Evolutionary conservation across 2,329 filamentous ascomycete genomes (phyloP), one percentile per base, ranked within the genome.

Genomic region (Cytospora paraplurivora): DNA sequence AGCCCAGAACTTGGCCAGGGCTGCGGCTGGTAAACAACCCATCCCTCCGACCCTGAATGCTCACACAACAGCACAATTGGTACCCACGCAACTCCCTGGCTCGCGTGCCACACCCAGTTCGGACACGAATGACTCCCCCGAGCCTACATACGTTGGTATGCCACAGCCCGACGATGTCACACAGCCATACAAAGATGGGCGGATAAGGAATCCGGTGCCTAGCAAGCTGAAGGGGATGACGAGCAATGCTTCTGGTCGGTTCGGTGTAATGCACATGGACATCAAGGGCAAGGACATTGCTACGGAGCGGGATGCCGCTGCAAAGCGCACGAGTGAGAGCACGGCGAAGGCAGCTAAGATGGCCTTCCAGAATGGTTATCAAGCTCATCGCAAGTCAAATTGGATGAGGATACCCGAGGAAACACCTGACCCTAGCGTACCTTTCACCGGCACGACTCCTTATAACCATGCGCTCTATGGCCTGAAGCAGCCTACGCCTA

Each of bases 231-330:
- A 87, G 70, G 83, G 84, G 65, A 84, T 82, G 67, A 81, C 82
- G 21, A 80, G 83, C 67, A 76, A 78, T 33, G 82, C 80, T 69
- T 83, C 83, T 65, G 85, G 85, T 34, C 87, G 86, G 68, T 88
- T 88, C 71, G 78, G 80, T 53, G 83, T 88, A 49, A 86, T 88
- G 81, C 84, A 87, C 62, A 86, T 88, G 77, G 80, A 82, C 38
- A 76, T 84, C 33, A 70, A 71, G 57, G 27, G 76, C 76, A 62
- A 78, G 75, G 70, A 74, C 66, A 78, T 81, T 63, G 78, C 80
- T 47, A 75, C 81, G 57, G 77, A 81, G 49, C 77, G 83, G 55
- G 79, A 82, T 70, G 80, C 81, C 58, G 81, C 83, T 53, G 85
- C 85, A 7, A 85, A 87, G 72, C 81, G 84, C 57, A 83, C 84